Conservation (phyloP, 768 basidiomycete genomes). For the Serendipita sp. region DNA sequence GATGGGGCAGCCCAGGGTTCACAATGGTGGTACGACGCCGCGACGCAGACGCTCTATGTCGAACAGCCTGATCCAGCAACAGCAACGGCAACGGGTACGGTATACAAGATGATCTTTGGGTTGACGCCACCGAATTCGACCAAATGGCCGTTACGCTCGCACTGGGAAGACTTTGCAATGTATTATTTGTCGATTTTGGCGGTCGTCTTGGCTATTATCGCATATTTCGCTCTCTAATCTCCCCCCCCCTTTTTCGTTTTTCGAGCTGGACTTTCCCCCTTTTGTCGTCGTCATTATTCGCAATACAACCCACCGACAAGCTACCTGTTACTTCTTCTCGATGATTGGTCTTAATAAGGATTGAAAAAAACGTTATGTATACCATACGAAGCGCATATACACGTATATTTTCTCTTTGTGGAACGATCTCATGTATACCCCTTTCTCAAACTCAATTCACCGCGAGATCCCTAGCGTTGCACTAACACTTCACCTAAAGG, state of each 20-base stretch:
- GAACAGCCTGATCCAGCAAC: constrained; percentile 25
- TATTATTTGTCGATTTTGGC: constrained; percentile 6
- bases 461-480: no score
- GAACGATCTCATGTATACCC: no score
- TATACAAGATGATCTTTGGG: constrained; percentile 36
- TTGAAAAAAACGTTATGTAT: no score
- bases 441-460: no score
- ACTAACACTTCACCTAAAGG: no score
- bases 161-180: constrained; percentile 43
- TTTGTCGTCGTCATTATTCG: no score
- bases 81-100: constrained; percentile 22
- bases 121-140: constrained; percentile 37
- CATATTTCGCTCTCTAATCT: neutral
- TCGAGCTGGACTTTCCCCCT: no score
- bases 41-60: constrained; percentile 60
- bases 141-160: constrained; percentile 40
- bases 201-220: neutral
- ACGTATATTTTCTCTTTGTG: no score
- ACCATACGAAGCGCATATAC: no score
- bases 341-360: no score
- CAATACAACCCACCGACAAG: no score
- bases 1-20: constrained; percentile 37
- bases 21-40: constrained; percentile 40
- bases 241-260: neutral
- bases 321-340: no score